Base-by-base conservation (phyloP, 805 yeast genomes). In the Jamesozyma hellenica region DNA sequence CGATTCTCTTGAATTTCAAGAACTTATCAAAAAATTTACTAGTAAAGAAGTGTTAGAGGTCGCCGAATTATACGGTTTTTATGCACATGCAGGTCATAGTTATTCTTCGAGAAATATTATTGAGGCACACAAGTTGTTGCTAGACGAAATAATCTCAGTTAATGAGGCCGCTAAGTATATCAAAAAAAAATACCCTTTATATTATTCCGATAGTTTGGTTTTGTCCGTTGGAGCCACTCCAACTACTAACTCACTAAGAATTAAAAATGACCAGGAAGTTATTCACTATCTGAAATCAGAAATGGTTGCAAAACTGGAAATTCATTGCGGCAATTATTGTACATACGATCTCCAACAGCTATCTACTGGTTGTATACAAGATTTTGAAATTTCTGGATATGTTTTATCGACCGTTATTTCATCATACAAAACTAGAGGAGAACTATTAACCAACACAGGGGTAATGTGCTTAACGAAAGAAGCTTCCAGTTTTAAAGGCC, bases 171-270 rank as follows among this genome's bases (percentile, higher is more conserved):
- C 70, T 4, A 49, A 48, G 12, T 16, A 27, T n/a, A 18, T 34
- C 15, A 72, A 30, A 45, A 58, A 41, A 43, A 18, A 48, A 2
- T 27, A 39, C 14, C 53, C 60, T 2, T 45, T 52, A 1, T 41
- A 69, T 4, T 68, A 68, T 38, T 35, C 55, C 1, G 45, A 64
- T 30, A 48, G 62, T 15, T 59, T 81, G 23, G 66, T 65, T 6
- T 61, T 82, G 2, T 80, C 90, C 0, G 82, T 82, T 18, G 94
- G 94, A 17, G 87, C 92, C 1, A 81, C 94, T 0, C 92, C 92
- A 34, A 82, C 90, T 0, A 75, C 82, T 4, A 84, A 79, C 52
- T 72, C 83, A 0, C 64, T 19, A 62, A 62, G 43, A 23, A 39
- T 38, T 35, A 50, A 42, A 13, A 40, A 42, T 10, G 38, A 41